Evolutionary conservation across 2,329 filamentous ascomycete genomes (phyloP), one percentile per base, ranked within the genome.

Genomic region (Colletotrichum euphorbiae): DNA sequence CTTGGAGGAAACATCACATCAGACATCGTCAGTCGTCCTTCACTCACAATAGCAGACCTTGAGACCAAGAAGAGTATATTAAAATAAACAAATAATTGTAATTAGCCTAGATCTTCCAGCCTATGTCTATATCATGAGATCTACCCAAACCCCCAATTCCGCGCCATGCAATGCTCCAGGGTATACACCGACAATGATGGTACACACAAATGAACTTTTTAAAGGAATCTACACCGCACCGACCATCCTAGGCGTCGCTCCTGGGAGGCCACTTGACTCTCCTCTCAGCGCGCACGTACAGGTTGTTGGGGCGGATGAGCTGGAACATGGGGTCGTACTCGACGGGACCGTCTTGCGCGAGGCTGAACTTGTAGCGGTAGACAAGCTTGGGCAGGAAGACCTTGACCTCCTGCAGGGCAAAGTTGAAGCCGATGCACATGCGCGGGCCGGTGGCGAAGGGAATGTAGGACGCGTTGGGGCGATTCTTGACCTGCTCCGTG

Each of bases 381-480:
- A 90, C 75, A 42, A 90, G 76, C 78, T 89, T 86, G 1, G 83
- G 79, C 70, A 90, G 43, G 71, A 88, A 83, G 4, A 89, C 80
- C 78, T 89, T 89, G 67, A 89, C 80, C 75, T 90, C 87, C 67
- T 85, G 82, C 6, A 90, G 77, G 0, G 87, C 88, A 74, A 90
- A 89, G 76, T 89, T 90, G 81, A 89, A 90, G 0, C 88, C 89
- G 62, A 90, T 86, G 69, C 89, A 90, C 77, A 83, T 84, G 1
- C 89, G 79, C 0, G 80, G 83, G 0, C 89, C 89, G 0, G 82
- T 78, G 0, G 84, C 87, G 70, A 90, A 91, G 0, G 89, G 89
- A 3, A 86, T 79, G 71, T 90, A 90, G 0, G 84, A 78, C 2
- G 80, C 82, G 33, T 81, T 81, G 51, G 84, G 85, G 2, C 82